phyloP scores from a whole-genome alignment of 768 basidiomycete genomes.

The Tulasnella sp. region DNA sequence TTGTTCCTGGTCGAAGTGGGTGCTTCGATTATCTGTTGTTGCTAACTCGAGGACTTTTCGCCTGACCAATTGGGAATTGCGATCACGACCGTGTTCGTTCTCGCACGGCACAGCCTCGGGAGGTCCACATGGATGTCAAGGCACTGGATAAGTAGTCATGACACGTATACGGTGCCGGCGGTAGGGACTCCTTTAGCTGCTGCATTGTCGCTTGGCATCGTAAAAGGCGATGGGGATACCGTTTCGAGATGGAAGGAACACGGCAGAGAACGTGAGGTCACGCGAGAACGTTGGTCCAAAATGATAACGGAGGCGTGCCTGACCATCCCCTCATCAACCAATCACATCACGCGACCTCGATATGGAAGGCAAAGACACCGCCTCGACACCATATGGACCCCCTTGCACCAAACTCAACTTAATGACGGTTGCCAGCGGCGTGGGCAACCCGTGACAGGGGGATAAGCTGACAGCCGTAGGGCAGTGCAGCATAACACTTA shows the following conservation, averaged over 20 bases:
- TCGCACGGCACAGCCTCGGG: too few species aligned
- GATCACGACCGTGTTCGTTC: too few species aligned
- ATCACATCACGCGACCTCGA: neutral
- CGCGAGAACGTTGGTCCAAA: neutral
- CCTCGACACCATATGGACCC: neutral
- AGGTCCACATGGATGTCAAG: too few species aligned
- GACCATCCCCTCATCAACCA: neutral
- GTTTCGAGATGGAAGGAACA: neutral
- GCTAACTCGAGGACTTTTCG: neutral
- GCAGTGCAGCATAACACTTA: too few species aligned
- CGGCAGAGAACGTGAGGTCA: neutral
- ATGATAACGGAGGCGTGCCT: conserved; percentile 1
- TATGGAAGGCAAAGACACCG: neutral
- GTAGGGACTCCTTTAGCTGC: too few species aligned
- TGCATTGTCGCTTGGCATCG: too few species aligned
- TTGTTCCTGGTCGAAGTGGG: neutral
- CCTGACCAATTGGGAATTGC: neutral
- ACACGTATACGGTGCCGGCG: too few species aligned
- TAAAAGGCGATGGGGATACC: neutral
- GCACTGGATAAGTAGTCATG: too few species aligned
- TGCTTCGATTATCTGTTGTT: neutral
- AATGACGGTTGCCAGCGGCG: too few species aligned
- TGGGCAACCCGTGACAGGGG: neutral
- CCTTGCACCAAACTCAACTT: neutral
- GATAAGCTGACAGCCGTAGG: too few species aligned